Evolutionary conservation across 2,329 filamentous ascomycete species (phyloP).

Genomic region (Neofusicoccum cordaticola): DNA sequence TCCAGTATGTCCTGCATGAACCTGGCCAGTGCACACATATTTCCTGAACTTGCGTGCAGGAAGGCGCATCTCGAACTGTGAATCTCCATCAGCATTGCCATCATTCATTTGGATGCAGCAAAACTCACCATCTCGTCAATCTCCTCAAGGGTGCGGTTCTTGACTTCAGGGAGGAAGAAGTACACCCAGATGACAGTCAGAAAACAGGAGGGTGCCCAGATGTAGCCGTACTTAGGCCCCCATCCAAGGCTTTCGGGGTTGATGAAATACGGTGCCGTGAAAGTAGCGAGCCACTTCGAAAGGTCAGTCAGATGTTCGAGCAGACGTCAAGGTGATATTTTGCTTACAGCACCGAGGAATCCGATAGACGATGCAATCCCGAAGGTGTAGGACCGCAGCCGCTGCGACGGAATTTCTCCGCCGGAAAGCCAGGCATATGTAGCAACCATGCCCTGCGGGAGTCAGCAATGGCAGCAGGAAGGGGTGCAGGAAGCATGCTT

Average conservation of each 20-base stretch:
- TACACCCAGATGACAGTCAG: constrained; percentile 31
- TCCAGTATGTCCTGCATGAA: not conserved
- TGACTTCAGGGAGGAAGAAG: constrained; percentile 34
- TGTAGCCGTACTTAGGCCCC: constrained; percentile 54
- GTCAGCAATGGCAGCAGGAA: not conserved
- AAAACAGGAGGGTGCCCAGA: constrained; percentile 40
- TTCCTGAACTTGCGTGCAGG: constrained; percentile 31
- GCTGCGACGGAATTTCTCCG: constrained; percentile 57
- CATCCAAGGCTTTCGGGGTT: constrained; percentile 55
- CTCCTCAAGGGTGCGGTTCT: constrained; percentile 39
- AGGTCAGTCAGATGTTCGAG: not conserved
- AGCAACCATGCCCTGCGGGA: constrained; percentile 44
- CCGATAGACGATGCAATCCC: constrained; percentile 53
- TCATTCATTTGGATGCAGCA: too few relatives aligned
- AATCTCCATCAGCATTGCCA: too few relatives aligned
- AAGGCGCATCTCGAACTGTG: constrained; percentile 27
- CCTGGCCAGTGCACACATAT: constrained; percentile 29
- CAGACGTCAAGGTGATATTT: not conserved
- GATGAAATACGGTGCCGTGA: constrained; percentile 60
- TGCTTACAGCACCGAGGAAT: constrained; percentile 48
- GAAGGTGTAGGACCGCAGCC: constrained; percentile 57
- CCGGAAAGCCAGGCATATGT: constrained; percentile 59
- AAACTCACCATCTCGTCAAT: constrained; percentile 30
- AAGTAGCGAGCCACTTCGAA: constrained; percentile 51
- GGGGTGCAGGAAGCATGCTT: not conserved